A percentile compares a stretch with the other conserved stretches of the same genome.
Conservation (phyloP, 2,329 filamentous ascomycete genomes). For the Thielaviopsis ethacetica region DNA sequence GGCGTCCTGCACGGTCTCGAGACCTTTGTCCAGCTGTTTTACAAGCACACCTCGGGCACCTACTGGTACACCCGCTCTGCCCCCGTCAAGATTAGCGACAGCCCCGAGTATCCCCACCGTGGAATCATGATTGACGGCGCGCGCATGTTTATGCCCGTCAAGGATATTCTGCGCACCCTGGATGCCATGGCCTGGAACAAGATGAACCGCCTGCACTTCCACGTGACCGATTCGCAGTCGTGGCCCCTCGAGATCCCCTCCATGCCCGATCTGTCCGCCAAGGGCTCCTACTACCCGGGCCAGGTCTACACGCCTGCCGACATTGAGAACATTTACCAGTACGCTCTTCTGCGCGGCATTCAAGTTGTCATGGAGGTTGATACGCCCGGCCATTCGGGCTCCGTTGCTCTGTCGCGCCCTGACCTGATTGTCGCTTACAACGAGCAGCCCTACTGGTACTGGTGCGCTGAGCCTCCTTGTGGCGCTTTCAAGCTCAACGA, state of each 20-base stretch:
- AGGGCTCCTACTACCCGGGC: constrained; percentile 55
- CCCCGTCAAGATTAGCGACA: constrained; percentile 56
- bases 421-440: constrained; percentile 54
- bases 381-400: constrained; percentile 63
- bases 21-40: constrained; percentile 69
- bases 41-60: constrained; percentile 42
- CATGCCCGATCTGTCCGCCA: constrained; percentile 52
- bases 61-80: constrained; percentile 52
- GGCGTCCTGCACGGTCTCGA: constrained; percentile 60
- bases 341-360: constrained; percentile 52
- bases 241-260: constrained; percentile 72
- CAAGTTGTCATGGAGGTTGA: constrained; percentile 64
- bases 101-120: constrained; percentile 58
- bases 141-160: constrained; percentile 51
- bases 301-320: constrained; percentile 52
- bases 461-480: constrained; percentile 47
- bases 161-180: constrained; percentile 56
- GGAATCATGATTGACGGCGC: constrained; percentile 68
- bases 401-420: constrained; percentile 49
- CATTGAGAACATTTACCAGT: constrained; percentile 49
- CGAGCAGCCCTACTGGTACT: constrained; percentile 37
- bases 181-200: constrained; percentile 66
- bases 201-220: constrained; percentile 67
- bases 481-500: constrained; percentile 65
- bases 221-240: constrained; percentile 69